A percentile compares a stretch with the other conserved stretches of the same genome.
Evolutionary conservation across 257 asterid genomes (phyloP).

Genomic region (Mitragyna speciosa): DNA sequence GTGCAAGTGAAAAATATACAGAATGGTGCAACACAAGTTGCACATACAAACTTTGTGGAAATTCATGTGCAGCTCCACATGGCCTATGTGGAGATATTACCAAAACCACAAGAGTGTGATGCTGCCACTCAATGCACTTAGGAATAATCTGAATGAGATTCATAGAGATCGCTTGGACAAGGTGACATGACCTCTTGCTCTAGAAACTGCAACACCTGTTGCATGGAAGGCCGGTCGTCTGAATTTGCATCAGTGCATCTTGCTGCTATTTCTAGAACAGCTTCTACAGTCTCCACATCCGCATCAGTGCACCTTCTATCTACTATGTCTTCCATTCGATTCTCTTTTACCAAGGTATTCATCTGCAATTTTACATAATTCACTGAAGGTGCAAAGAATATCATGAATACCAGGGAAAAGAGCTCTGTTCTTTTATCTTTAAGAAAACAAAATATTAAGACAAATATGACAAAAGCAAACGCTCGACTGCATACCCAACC

Average conservation of each 20-base stretch:
- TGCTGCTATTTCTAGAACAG: constrained; percentile 75
- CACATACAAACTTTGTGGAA: background rate
- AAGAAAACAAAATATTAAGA: background rate
- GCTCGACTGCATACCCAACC: constrained; percentile 72
- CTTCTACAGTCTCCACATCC: constrained; percentile 79
- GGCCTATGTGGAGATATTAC: background rate
- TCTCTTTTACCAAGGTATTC: constrained; percentile 67
- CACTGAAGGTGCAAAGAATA: background rate
- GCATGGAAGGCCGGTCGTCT: constrained; percentile 88
- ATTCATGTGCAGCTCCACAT: background rate
- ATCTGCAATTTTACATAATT: constrained; percentile 39
- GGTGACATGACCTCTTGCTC: constrained; percentile 98
- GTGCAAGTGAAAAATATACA: background rate
- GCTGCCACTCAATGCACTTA: constrained; percentile 17
- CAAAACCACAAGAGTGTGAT: background rate
- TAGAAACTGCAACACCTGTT: constrained; percentile 75
- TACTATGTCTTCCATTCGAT: constrained; percentile 62
- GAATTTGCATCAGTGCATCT: constrained; percentile 85
- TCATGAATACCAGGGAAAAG: no score
- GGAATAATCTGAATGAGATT: constrained; percentile 81
- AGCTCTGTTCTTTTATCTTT: background rate
- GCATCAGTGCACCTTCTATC: constrained; percentile 73
- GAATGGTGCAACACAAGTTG: constrained; percentile 23
- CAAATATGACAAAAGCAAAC: background rate
- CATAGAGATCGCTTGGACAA: constrained; percentile 69